Conservation (phyloP, 768 basidiomycete species). For the Gymnopilus junonius region DNA sequence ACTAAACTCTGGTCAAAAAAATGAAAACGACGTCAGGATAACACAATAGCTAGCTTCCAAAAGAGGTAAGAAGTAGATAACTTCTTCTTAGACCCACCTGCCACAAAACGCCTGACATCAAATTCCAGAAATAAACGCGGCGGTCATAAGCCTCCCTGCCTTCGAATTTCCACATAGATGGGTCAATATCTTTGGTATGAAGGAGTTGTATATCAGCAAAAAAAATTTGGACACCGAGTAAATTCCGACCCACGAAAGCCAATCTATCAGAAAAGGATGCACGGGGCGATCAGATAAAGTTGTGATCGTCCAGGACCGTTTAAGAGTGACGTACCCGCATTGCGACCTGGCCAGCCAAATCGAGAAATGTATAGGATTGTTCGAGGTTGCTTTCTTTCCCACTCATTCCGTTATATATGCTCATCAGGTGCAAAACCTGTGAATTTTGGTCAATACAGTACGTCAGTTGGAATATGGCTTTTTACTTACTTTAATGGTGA, state of each 20-base stretch:
- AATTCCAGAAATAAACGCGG: slow-evolving; percentile 59
- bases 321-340: slow-evolving; percentile 40
- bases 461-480: background rate
- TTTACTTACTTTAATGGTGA: slow-evolving; percentile 45
- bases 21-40: background rate
- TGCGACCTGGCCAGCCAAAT: slow-evolving; percentile 52
- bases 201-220: slow-evolving; percentile 2
- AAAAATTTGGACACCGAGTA: background rate
- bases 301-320: background rate
- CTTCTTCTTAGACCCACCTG: slow-evolving; percentile 38
- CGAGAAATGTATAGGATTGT: slow-evolving; percentile 48
- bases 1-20: slow-evolving; percentile 41
- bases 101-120: slow-evolving; percentile 52
- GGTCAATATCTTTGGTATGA: slow-evolving; percentile 47
- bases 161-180: slow-evolving; percentile 52
- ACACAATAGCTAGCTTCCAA: background rate
- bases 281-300: background rate
- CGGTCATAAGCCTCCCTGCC: slow-evolving; percentile 57
- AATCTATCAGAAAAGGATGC: slow-evolving; percentile 32
- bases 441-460: background rate
- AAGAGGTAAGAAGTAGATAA: background rate
- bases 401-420: slow-evolving; percentile 57
- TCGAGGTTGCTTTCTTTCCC: slow-evolving; percentile 55
- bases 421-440: slow-evolving; percentile 54
- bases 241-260: slow-evolving; percentile 42